A percentile compares a stretch with the other conserved stretches of the same genome.
Evolutionary conservation across 2,329 filamentous ascomycete genomes (phyloP).

Genomic region (Pseudopyricularia cyperi): DNA sequence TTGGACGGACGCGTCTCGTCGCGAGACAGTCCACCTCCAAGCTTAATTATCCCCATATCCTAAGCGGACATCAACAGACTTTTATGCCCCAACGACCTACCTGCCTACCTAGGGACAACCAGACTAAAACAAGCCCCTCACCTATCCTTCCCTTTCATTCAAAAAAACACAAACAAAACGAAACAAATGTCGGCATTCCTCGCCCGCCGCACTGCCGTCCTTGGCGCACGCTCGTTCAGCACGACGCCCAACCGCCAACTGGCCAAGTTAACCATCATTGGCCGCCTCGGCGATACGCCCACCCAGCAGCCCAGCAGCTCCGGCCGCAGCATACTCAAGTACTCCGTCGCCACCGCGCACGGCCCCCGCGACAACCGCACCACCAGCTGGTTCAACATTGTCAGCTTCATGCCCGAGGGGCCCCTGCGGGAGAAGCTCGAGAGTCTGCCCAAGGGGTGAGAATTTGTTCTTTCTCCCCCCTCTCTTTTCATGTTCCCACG

Average conservation of each 20-base stretch:
- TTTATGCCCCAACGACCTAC: neutral
- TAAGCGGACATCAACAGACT: neutral
- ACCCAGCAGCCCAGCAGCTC: constrained; percentile 59
- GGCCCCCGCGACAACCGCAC: constrained; percentile 58
- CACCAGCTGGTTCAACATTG: constrained; percentile 77
- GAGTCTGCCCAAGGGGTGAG: constrained; percentile 73
- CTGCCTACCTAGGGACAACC: neutral
- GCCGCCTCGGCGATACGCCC: constrained; percentile 68
- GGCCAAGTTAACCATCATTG: constrained; percentile 76
- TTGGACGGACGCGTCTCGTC: too few species aligned
- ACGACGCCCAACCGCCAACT: constrained; percentile 50
- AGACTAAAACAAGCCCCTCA: neutral
- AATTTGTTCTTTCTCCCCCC: constrained; percentile 10
- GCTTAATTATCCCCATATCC: too few species aligned
- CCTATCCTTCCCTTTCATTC: too few species aligned
- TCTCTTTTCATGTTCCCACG: constrained; percentile 3
- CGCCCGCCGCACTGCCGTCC: constrained; percentile 35
- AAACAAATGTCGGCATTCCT: constrained; percentile 32
- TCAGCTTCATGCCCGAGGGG: constrained; percentile 58
- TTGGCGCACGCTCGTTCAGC: constrained; percentile 58
- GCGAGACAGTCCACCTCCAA: too few species aligned
- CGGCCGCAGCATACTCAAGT: constrained; percentile 64
- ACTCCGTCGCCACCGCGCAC: constrained; percentile 57
- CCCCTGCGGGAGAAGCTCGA: constrained; percentile 58
- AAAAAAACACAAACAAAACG: constrained; percentile 3